phyloP scores from a whole-genome alignment of 2,329 filamentous ascomycete species.

The Alternaria alternata region DNA sequence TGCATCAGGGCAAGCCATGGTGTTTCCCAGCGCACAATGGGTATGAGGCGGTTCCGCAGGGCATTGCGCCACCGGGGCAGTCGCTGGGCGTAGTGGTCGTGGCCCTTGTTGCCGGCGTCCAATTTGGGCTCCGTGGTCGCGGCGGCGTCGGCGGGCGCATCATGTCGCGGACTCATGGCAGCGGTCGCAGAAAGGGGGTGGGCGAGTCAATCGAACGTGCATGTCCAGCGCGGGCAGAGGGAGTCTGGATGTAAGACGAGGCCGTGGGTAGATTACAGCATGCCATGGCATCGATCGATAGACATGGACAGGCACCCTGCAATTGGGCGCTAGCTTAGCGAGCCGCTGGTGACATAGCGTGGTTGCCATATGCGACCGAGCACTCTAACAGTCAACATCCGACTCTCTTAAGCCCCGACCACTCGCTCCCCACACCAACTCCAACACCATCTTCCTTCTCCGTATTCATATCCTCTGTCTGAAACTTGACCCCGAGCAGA shows the following conservation, averaged over 20 bases:
- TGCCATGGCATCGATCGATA: not conserved
- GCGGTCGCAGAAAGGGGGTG: slow-evolving; percentile 23
- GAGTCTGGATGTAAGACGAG: slow-evolving; percentile 3
- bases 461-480: slow-evolving; percentile 38
- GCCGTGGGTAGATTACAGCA: slow-evolving; percentile 1
- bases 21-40: slow-evolving; percentile 92
- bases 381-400: slow-evolving; percentile 28
- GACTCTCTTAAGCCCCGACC: slow-evolving; percentile 26
- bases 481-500: slow-evolving; percentile 8
- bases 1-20: slow-evolving; percentile 91
- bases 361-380: slow-evolving; percentile 29
- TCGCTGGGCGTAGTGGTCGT: slow-evolving; percentile 77
- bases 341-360: slow-evolving; percentile 16
- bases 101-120: slow-evolving; percentile 80
- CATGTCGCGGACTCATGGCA: slow-evolving; percentile 38
- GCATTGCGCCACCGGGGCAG: slow-evolving; percentile 89
- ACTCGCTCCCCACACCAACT: slow-evolving; percentile 20
- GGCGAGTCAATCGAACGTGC: slow-evolving; percentile 13
- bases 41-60: slow-evolving; percentile 81
- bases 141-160: slow-evolving; percentile 17
- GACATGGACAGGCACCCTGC: slow-evolving; percentile 13
- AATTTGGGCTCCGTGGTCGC: slow-evolving; percentile 31
- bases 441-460: slow-evolving; percentile 25
- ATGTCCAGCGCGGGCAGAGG: slow-evolving; percentile 20
- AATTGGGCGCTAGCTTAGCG: slow-evolving; percentile 15